phyloP scores from a whole-genome alignment of 768 basidiomycete genomes.

The Rhodotorula diobovata region DNA sequence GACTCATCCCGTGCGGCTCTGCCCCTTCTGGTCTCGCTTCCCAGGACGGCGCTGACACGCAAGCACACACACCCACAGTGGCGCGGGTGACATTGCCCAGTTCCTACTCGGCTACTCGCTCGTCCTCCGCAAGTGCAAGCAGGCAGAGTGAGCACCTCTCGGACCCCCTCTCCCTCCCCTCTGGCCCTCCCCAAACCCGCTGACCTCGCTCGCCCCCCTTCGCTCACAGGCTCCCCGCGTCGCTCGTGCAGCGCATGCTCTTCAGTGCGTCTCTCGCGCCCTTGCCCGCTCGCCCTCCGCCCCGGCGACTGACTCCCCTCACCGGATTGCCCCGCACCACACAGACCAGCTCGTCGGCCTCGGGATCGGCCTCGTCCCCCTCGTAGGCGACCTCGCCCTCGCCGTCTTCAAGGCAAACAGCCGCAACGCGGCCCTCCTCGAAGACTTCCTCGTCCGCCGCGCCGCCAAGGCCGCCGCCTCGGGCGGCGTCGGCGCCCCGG shows the following conservation, averaged over 20 bases:
- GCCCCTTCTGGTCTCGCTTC: neutral
- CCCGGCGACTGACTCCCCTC: no score
- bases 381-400: constrained; percentile 69
- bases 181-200: no score
- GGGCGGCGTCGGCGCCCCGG: neutral
- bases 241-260: constrained; percentile 67
- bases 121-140: constrained; percentile 66
- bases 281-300: neutral
- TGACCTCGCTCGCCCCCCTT: neutral
- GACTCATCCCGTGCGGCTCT: neutral
- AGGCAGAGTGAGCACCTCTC: constrained; percentile 48
- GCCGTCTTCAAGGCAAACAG: constrained; percentile 75
- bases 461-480: neutral
- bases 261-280: constrained; percentile 47
- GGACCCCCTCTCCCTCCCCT: no score
- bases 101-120: constrained; percentile 66
- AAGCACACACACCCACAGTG: neutral
- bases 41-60: no score
- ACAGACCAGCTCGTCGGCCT: constrained; percentile 64
- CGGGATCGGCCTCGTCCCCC: constrained; percentile 60
- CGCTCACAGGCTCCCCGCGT: neutral
- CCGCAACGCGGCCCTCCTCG: constrained; percentile 67
- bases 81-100: constrained; percentile 49
- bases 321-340: neutral
- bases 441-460: constrained; percentile 61